Conservation (phyloP, 192 early-diverging fungal genomes). For the Helicostylum pulchrum region DNA sequence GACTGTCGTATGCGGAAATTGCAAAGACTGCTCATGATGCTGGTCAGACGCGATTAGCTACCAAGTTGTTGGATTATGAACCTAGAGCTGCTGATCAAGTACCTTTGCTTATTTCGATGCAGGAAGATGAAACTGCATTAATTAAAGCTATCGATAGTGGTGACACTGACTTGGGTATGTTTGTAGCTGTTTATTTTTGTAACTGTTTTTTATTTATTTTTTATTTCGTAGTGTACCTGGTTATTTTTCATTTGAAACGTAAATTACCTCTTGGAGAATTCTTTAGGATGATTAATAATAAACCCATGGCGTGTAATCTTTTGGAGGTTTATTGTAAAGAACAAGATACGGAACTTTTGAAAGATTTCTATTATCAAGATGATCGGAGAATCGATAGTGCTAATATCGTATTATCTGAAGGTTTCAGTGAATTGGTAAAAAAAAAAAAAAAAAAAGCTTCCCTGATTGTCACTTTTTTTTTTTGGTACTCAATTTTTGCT, state of each 20-base stretch:
- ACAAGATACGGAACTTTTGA: slow-evolving; percentile 72
- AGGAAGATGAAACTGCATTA: slow-evolving; percentile 84
- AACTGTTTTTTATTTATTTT: background rate
- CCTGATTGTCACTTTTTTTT: too few relatives aligned
- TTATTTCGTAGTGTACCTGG: slow-evolving; percentile 68
- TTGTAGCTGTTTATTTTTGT: too few relatives aligned
- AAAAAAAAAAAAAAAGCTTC: too few relatives aligned
- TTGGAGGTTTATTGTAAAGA: slow-evolving; percentile 83
- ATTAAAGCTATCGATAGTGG: slow-evolving; percentile 91
- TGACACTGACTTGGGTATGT: slow-evolving; percentile 84
- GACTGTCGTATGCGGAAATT: slow-evolving; percentile 87
- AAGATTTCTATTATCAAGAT: slow-evolving; percentile 97
- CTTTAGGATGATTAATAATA: slow-evolving; percentile 79
- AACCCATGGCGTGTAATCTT: slow-evolving; percentile 78
- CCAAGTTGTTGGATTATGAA: slow-evolving; percentile 89
- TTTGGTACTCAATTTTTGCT: too few relatives aligned
- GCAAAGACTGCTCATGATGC: slow-evolving; percentile 85
- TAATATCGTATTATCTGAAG: slow-evolving; percentile 50
- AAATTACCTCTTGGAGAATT: slow-evolving; percentile 84
- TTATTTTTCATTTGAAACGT: slow-evolving; percentile 86
- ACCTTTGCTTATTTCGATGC: slow-evolving; percentile 90
- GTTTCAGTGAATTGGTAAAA: slow-evolving; percentile 45
- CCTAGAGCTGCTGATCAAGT: slow-evolving; percentile 93
- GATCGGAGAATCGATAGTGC: slow-evolving; percentile 74
- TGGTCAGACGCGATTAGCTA: slow-evolving; percentile 83